A percentile compares a stretch with the other conserved stretches of the same genome.
Conservation (phyloP, 73 alveolate genomes). For the Paramecium sonneborni region DNA sequence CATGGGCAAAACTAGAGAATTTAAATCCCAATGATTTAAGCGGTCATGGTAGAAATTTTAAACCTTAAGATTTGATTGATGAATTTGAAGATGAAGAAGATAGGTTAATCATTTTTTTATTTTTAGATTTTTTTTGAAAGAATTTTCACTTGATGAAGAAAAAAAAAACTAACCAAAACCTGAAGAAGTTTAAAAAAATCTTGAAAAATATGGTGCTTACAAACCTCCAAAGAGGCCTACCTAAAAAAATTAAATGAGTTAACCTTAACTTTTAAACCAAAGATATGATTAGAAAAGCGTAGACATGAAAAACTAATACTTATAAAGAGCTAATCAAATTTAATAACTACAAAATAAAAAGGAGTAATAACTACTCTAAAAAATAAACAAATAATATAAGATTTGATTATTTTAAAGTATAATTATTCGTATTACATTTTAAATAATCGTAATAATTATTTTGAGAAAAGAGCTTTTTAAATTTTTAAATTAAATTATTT, state of each 20-base stretch:
- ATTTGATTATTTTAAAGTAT: not conserved
- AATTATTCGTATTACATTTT: not conserved
- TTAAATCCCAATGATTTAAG: slow-evolving; percentile 48
- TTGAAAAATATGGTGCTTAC: slow-evolving; percentile 39
- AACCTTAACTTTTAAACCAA: slow-evolving; percentile 12
- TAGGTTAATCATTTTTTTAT: not conserved
- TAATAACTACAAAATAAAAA: not conserved
- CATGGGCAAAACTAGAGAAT: slow-evolving; percentile 55
- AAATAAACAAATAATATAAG: slow-evolving; percentile 44
- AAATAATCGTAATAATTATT: too few relatives aligned
- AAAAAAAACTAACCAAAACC: slow-evolving; percentile 15
- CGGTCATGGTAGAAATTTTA: slow-evolving; percentile 51
- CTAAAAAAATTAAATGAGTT: not conserved
- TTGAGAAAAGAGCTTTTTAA: too few relatives aligned
- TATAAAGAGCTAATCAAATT: slow-evolving; percentile 51
- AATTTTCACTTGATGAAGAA: slow-evolving; percentile 40
- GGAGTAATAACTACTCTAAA: slow-evolving; percentile 10
- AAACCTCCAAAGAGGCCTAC: slow-evolving; percentile 51
- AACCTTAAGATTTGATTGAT: slow-evolving; percentile 50
- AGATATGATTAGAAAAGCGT: not conserved
- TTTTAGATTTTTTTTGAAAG: slow-evolving; percentile 37
- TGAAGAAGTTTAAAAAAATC: slow-evolving; percentile 8
- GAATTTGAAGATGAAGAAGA: slow-evolving; percentile 57
- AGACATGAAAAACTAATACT: slow-evolving; percentile 33
- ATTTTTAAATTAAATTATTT: too few relatives aligned